Percentiles rank a stretch among this genome's conserved stretches.
Evolutionary conservation across 768 basidiomycete genomes (phyloP).

Genomic region (Kwoniella botswanensis): DNA sequence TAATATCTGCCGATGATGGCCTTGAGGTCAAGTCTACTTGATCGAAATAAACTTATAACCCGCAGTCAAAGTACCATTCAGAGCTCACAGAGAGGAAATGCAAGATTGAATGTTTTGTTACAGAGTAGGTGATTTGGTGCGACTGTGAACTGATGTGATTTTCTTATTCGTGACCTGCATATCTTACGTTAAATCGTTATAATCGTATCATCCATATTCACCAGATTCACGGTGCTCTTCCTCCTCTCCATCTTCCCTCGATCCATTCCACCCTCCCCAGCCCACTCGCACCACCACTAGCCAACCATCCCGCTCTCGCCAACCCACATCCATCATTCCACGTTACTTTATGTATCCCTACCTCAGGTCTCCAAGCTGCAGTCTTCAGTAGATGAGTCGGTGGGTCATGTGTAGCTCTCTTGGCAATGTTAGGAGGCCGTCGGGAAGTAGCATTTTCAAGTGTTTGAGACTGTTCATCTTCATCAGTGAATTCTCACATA

Average conservation of each 20-base stretch:
- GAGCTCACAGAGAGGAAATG: too few species aligned
- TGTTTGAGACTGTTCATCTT: slow-evolving; percentile 5
- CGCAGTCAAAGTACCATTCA: too few species aligned
- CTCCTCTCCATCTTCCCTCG: slow-evolving; percentile 68
- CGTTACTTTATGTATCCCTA: slow-evolving; percentile 74
- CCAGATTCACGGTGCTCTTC: not conserved
- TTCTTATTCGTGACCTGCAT: too few species aligned
- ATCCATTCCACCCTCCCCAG: slow-evolving; percentile 83
- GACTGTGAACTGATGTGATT: too few species aligned
- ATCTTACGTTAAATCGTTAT: too few species aligned
- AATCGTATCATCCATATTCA: not conserved
- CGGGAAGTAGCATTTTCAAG: slow-evolving; percentile 16
- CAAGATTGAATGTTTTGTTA: too few species aligned
- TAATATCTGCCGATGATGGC: too few species aligned
- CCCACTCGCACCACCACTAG: slow-evolving; percentile 80
- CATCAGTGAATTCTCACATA: slow-evolving; percentile 59
- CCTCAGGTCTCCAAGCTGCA: slow-evolving; percentile 77
- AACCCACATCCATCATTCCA: slow-evolving; percentile 84
- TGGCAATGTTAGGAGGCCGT: slow-evolving; percentile 5
- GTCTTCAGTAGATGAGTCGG: slow-evolving; percentile 27
- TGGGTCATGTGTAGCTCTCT: slow-evolving; percentile 46
- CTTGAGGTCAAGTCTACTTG: too few species aligned
- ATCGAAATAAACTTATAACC: too few species aligned
- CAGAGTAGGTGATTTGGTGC: too few species aligned
- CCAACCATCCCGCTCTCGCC: slow-evolving; percentile 66